Base-by-base conservation (phyloP, 192 early-diverging fungal genomes). In the Coemansia sp. region DNA sequence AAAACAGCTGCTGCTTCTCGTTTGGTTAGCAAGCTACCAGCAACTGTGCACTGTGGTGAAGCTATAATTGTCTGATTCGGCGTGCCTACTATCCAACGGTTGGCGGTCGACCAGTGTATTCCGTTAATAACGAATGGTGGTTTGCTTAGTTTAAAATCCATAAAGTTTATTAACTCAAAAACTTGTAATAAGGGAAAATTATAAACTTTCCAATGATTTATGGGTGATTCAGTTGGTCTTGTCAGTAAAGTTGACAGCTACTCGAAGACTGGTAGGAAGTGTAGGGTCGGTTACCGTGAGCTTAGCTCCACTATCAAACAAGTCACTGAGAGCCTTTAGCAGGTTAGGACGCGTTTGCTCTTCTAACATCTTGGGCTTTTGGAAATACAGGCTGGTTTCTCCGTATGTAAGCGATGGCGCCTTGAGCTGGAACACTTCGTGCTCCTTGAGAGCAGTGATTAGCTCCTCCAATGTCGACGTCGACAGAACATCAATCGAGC, bases 281-380 rank as follows among this genome's bases (percentile, higher is more conserved):
- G 65, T 57, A 49, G 80, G 77, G 72, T 95, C 96, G 0, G 96
- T 96, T 35, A 94, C 87, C 8, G 83, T 86, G 39, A 98, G 80
- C 43, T 81, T 84, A 18, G 88, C 85, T 3, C 84, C 84, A 39
- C 83, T 81, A 14, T 68, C 64, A 16, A 94, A 68, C 44, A 97
- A 63, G 3, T 89, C 61, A 3, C 50, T 41, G 11, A 95, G 55
- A 41, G 57, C 57, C 76, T 89, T 90, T 6, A 49, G 73, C n/a
- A 98, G 80, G 67, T 98, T 98, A 3, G 86, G 86, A n/a, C 91
- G 77, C 13, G 92, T 93, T 1, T 80, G 81, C 45, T 83, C 79
- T 70, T 96, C 91, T 26, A 98, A 73, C 33, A 65, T 54, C 52
- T 78, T 79, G 33, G 96, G 96, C 7, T 84, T 87, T 68, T 91